These are phyloP conservation scores for Choanephora cucurbitarum DNA, from an alignment of 371 early-diverging fungal species.

Conservation along the genomic window DNA sequence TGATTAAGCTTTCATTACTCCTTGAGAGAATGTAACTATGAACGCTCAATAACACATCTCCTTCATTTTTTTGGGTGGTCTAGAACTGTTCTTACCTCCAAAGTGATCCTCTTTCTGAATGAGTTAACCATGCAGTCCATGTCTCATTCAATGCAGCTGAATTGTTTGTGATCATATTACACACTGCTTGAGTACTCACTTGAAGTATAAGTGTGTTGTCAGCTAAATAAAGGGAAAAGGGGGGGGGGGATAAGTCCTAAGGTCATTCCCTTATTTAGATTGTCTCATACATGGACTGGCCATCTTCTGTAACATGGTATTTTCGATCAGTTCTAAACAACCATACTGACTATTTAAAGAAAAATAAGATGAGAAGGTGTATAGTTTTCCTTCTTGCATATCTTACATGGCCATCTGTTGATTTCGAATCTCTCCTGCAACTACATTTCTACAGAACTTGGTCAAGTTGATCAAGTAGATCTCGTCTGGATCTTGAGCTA, in stretches of 20 bases:
- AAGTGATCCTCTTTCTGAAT: constrained; percentile 23
- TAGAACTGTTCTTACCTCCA: constrained; percentile 32
- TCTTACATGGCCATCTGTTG: constrained; percentile 30
- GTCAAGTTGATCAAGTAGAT: constrained; percentile 26
- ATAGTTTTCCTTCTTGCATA: background rate
- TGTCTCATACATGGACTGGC: constrained; percentile 7
- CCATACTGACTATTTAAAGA: constrained; percentile 28
- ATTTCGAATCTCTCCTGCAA: constrained; percentile 30
- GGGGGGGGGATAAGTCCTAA: no score
- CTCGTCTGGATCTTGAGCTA: constrained; percentile 23
- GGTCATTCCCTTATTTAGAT: no score
- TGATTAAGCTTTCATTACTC: constrained; percentile 47
- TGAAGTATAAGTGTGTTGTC: constrained; percentile 27
- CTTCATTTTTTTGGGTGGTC: no score
- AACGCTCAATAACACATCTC: no score
- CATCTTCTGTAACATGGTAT: constrained; percentile 1
- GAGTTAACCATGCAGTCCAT: constrained; percentile 51
- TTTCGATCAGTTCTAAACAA: constrained; percentile 15
- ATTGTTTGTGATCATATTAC: constrained; percentile 66
- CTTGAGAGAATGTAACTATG: constrained; percentile 40
- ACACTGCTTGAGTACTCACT: constrained; percentile 59
- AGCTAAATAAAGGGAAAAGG: no score
- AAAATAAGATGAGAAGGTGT: no score
- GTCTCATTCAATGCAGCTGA: constrained; percentile 39
- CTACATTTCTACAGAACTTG: constrained; percentile 41